Base-by-base conservation (phyloP, 1,284 basidiomycete genomes). In the Schizophyllum commune region DNA sequence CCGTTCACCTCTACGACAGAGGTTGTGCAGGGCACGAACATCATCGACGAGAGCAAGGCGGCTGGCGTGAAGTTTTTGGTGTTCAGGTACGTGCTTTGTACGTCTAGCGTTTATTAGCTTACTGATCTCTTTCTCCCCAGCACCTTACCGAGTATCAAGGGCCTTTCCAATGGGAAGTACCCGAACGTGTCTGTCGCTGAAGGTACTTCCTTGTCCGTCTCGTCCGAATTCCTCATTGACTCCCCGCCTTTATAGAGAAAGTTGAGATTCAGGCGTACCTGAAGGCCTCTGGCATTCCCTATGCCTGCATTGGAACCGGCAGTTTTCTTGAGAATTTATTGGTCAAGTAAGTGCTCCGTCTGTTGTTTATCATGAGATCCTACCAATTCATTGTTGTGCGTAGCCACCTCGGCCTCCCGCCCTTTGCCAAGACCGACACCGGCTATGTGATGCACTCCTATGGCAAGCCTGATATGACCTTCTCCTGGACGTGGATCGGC, bases 281-380 rank as follows among this genome's bases (percentile, higher is more conserved):
- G 2, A 62, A 59, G 20, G 57, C 64, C 9, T 68, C 61, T 15
- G 61, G 63, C 21, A 58, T 74, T 21, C 66, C 70, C 0, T 60
- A 72, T 52, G 68, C 72, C 4, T 66, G 57, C 56, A 20, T 74
- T 1, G 63, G 70, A 27, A 60, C 58, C 19, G 71, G 69, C n/a
- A 71, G 67, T 62, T 74, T 73, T 54, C 47, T 52, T 5, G 72
- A 74, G 59, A 74, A 74, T 58, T 63, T 67, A 19, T 71, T 66
- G 65, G 69, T 53, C 55, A 53, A 62, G 72, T 73, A 52, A 58
- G 65, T 61, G 27, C 1, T 32, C 51, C 15, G n/a, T 27, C 7
- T 8, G 32, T 21, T 19, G 52, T n/a, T 22, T 27, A 8, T 15
- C 27, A 5, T 52, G 34, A 47, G 47, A 51, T n/a, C 27, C 6